Evolutionary conservation across 495 filamentous ascomycete genomes (phyloP).

Genomic region (Thermothielavioides terrestris): DNA sequence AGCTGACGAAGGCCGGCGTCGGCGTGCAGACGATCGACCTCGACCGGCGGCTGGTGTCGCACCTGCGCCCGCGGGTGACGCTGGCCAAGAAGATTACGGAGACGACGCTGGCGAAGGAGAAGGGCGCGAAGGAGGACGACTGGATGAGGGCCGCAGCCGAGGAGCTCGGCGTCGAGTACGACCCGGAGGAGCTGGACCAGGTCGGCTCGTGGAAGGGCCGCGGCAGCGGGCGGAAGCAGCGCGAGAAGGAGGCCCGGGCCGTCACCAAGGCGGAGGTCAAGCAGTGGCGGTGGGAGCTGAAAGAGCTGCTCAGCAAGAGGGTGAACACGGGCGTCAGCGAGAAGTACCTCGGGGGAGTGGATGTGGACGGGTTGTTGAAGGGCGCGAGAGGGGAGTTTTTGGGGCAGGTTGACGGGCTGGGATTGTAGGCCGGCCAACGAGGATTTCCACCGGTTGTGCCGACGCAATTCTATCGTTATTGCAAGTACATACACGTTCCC

Average conservation of each 20-base stretch:
- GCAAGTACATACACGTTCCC: background rate
- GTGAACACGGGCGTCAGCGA: constrained; percentile 91
- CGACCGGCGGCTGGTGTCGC: constrained; percentile 67
- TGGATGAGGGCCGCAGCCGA: constrained; percentile 81
- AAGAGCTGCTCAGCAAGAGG: constrained; percentile 57
- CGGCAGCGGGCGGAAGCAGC: constrained; percentile 59
- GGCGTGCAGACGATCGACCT: constrained; percentile 59
- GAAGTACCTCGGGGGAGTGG: constrained; percentile 73
- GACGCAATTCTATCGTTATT: background rate
- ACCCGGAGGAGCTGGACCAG: constrained; percentile 72
- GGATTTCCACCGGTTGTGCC: background rate
- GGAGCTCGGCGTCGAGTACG: constrained; percentile 88
- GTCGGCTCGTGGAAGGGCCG: constrained; percentile 54
- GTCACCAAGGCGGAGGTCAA: constrained; percentile 64
- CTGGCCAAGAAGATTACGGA: constrained; percentile 83
- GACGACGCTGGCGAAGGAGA: constrained; percentile 73
- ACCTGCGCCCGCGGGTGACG: constrained; percentile 61
- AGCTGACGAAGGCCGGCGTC: constrained; percentile 53
- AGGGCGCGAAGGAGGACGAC: constrained; percentile 69
- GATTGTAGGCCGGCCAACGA: constrained; percentile 13
- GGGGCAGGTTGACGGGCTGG: constrained; percentile 34
- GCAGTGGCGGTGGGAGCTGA: constrained; percentile 53
- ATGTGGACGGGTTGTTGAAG: constrained; percentile 68
- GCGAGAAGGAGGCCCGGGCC: constrained; percentile 59
- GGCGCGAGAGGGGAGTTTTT: constrained; percentile 45